phyloP scores from a whole-genome alignment of 1,284 basidiomycete genomes.

The Mrakiaceae sp. region DNA sequence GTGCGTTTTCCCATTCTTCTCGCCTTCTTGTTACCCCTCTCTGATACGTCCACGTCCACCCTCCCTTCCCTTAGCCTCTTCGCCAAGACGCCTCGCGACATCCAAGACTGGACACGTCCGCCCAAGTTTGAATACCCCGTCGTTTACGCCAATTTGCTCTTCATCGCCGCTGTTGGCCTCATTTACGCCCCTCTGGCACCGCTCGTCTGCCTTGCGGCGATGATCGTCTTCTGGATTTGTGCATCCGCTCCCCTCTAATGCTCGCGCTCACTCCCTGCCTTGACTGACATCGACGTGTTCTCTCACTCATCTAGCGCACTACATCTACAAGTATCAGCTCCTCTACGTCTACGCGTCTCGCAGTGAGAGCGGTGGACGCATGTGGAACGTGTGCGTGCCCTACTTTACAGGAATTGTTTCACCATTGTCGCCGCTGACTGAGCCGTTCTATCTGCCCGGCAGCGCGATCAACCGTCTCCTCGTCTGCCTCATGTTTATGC shows the following conservation, averaged over 20 bases:
- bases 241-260: slow-evolving; percentile 25
- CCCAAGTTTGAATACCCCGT: slow-evolving; percentile 66
- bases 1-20: slow-evolving; percentile 25
- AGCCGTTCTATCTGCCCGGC: neutral
- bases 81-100: slow-evolving; percentile 91
- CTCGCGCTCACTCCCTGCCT: too few species aligned
- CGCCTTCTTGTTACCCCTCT: neutral
- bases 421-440: neutral
- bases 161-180: slow-evolving; percentile 74
- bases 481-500: slow-evolving; percentile 64
- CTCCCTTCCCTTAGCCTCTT: slow-evolving; percentile 47
- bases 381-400: slow-evolving; percentile 77
- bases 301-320: slow-evolving; percentile 43
- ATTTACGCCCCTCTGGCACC: slow-evolving; percentile 81
- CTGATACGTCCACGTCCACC: neutral
- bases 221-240: slow-evolving; percentile 61
- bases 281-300: slow-evolving; percentile 31
- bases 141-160: slow-evolving; percentile 45
- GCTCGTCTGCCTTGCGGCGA: slow-evolving; percentile 50
- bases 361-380: slow-evolving; percentile 80
- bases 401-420: neutral
- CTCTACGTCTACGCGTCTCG: slow-evolving; percentile 83
- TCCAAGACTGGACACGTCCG: slow-evolving; percentile 91
- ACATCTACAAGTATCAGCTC: slow-evolving; percentile 64
- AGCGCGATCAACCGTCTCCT: slow-evolving; percentile 56